Percentiles rank a stretch among this genome's conserved stretches.
These are phyloP conservation scores for Tubosaeta sp. DNA, from an alignment of 768 basidiomycete genomes.

Conservation along the genomic window DNA sequence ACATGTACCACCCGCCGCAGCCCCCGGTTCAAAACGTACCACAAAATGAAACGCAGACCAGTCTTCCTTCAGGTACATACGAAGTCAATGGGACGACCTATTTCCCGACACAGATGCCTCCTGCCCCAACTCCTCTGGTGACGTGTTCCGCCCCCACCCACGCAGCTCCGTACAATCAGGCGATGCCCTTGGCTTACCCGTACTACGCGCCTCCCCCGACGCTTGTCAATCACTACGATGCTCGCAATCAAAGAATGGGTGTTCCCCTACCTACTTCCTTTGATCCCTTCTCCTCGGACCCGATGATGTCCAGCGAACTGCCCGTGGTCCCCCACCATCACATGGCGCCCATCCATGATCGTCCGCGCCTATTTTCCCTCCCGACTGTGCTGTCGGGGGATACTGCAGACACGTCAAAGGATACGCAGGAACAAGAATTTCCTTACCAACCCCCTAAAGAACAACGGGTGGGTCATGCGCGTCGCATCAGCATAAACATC, in stretches of 20 bases:
- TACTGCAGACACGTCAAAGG: not conserved
- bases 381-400: not conserved
- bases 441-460: constrained; percentile 32
- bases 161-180: constrained; percentile 4
- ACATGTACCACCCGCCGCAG: not conserved
- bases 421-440: constrained; percentile 17
- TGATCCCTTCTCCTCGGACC: constrained; percentile 21
- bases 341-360: not conserved
- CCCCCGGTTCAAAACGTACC: not conserved
- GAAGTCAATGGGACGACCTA: constrained; percentile 30
- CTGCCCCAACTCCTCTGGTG: not conserved
- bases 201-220: constrained; percentile 9
- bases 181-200: constrained; percentile 4
- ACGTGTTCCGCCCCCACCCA: constrained; percentile 6
- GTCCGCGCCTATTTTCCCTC: not conserved
- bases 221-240: constrained; percentile 1
- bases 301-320: constrained; percentile 5
- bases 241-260: not conserved
- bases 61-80: constrained; percentile 16
- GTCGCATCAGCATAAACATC: constrained; percentile 37
- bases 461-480: constrained; percentile 35
- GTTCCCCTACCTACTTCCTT: constrained; percentile 8
- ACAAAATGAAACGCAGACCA: not conserved
- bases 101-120: constrained; percentile 13
- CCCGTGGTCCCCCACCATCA: constrained; percentile 11